Evolutionary conservation across 495 filamentous ascomycete species (phyloP).

Genomic region (Saxophila tyrrhenica): DNA sequence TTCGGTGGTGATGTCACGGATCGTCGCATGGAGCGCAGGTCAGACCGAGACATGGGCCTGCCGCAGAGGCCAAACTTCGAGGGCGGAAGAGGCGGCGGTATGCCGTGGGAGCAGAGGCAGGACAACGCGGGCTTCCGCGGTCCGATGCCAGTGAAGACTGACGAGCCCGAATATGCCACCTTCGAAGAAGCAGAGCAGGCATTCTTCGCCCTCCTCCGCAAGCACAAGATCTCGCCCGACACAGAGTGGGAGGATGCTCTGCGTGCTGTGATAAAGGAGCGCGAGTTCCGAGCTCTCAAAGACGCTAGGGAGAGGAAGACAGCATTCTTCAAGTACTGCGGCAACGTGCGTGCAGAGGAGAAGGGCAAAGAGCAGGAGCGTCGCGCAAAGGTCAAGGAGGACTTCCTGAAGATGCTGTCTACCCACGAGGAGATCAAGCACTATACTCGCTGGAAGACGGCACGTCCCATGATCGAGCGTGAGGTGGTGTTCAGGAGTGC

Average conservation of each 20-base stretch:
- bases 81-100: conserved; percentile 8
- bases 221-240: conserved; percentile 73
- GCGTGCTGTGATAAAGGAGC: conserved; percentile 79
- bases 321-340: conserved; percentile 90
- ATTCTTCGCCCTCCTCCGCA: conserved; percentile 81
- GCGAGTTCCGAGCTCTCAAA: conserved; percentile 85
- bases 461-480: conserved; percentile 84
- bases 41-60: conserved; percentile 39
- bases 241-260: conserved; percentile 91
- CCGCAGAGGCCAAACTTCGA: conserved; percentile 16
- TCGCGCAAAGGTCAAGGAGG: conserved; percentile 80
- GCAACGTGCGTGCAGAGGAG: conserved; percentile 83
- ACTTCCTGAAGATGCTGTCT: conserved; percentile 92
- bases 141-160: conserved; percentile 49
- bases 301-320: conserved; percentile 86
- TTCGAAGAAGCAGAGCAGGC: conserved; percentile 88
- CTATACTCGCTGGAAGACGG: conserved; percentile 96
- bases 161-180: conserved; percentile 73
- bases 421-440: conserved; percentile 96
- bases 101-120: conserved; percentile 15
- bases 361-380: conserved; percentile 92
- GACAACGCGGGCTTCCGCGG: conserved; percentile 50
- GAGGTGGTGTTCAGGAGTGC: conserved; percentile 92
- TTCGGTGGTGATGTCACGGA: conserved; percentile 22
- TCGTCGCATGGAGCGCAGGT: conserved; percentile 22